Evolutionary conservation across 108 stramenopile genomes (phyloP), one percentile per base, ranked within the genome.

Genomic region (Seminavis robusta): DNA sequence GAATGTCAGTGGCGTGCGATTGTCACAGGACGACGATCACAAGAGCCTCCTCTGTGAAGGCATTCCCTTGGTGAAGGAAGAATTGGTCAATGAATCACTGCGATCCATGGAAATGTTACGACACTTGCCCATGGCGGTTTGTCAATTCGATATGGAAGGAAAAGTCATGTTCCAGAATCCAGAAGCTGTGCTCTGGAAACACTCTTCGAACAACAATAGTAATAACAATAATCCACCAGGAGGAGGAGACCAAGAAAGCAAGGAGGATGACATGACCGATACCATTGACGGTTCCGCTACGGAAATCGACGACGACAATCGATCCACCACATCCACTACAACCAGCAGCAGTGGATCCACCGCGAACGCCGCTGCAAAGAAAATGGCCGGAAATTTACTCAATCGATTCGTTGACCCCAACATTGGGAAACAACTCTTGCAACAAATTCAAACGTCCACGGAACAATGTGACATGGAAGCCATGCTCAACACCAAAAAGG

Each of bases 391-490:
- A n/a, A n/a, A n/a, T n/a, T 59, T 67, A 31, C 24, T 71, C 23
- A 34, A 59, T 51, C 70, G 70, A 13, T 71, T 71, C 25, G 62
- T 59, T 0, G 51, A 71, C 41, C 24, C 50, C 10, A 38, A 58
- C 10, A 45, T 63, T 20, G 70, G 61, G 29, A 42, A 56, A 59
- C 27, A 53, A 21, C 45, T 61, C 28, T 47, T 71, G 15, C 20
- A 38, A 23, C 49, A 33, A 16, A 51, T 71, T 7, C 49, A 64
- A 29, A n/a, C n/a, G n/a, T 13, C 13, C 13, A 2, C 32, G 15
- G n/a, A 52, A n/a, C 17, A 25, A 2, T 52, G 21, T 34, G 50
- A 50, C 30, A 29, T 63, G 17, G 63, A 71, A 41, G 62, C 62
- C 19, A 49, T 52, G 43, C 47, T 63, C 23, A 17, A 49, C 26